Evolutionary conservation across 2,329 filamentous ascomycete species (phyloP), one percentile per base, ranked within the genome.

Genomic region (Paracoccidioides lutzii): DNA sequence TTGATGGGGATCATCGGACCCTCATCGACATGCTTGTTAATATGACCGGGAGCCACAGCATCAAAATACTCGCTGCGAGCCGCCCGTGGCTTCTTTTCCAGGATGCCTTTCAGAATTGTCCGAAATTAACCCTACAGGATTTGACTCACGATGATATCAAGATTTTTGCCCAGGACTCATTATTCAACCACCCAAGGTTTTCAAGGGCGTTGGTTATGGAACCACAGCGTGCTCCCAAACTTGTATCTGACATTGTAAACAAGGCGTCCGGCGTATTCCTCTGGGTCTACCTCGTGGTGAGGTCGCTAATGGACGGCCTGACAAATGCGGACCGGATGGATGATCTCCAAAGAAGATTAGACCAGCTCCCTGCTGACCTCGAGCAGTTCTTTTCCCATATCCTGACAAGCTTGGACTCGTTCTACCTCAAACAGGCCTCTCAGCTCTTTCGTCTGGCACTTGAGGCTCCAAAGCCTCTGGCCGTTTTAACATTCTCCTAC

Each of bases 231-330:
- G 50, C 50, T 15, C 37, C 50, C n/a, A 41, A 30, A 5, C 40
- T 67, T 1, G 53, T 62, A 12, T 35, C 61, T 10, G 53, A 60
- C 9, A 58, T 67, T 40, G 58, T 61, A 4, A 37, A 59, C 3
- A 60, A 58, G 53, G 58, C 66, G 5, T 42, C 62, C 22, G 65
- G 66, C 4, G 65, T 69, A 4, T 69, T 69, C 51, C 60, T 69
- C 22, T 69, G 66, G 67, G 66, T 64, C 7, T 59, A 58, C 28
- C 55, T 68, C 1, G 66, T 67, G 0, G 61, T 63, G 1, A 57
- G 57, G 35, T 59, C 56, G 6, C 63, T 69, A 1, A 52, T 61
- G 1, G 52, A 60, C 3, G 62, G 64, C 3, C 35, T 67, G 2
- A 59, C 59, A 1, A 60, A 65, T 52, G 46, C 40, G 0, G 63